Conservation (phyloP, 306 rosid genomes). For the Quercus rubra region DNA sequence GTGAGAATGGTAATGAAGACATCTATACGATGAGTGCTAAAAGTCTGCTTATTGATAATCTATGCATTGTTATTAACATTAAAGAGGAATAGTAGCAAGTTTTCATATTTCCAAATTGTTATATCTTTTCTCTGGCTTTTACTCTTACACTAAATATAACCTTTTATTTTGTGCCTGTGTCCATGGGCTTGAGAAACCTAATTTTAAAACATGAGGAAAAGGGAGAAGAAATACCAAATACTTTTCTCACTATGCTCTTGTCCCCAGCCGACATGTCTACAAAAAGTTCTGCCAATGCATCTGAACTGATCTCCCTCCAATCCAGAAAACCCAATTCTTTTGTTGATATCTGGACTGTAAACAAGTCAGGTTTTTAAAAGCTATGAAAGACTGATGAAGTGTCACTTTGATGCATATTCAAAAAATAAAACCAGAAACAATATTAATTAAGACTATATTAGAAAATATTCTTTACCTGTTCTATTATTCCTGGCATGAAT, state of each 20-base stretch:
- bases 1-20: not conserved
- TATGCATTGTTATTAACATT: not conserved
- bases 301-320: slow-evolving; percentile 63
- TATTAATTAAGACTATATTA: slow-evolving; percentile 8
- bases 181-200: slow-evolving; percentile 11
- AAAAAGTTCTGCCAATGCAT: slow-evolving; percentile 57
- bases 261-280: slow-evolving; percentile 74
- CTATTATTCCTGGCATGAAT: slow-evolving; percentile 39
- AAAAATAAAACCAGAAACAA: not conserved
- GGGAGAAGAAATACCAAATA: slow-evolving; percentile 59
- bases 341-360: slow-evolving; percentile 95
- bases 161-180: not conserved
- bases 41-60: not conserved
- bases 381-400: slow-evolving; percentile 38
- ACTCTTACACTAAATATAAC: not conserved
- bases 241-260: slow-evolving; percentile 73
- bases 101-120: not conserved
- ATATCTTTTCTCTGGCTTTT: not conserved
- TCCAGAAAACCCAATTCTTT: slow-evolving; percentile 81
- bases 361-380: slow-evolving; percentile 79
- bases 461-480: slow-evolving; percentile 54
- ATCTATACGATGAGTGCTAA: not conserved
- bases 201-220: slow-evolving; percentile 1
- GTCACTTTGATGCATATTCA: slow-evolving; percentile 16
- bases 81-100: not conserved